Base-by-base conservation (phyloP, 371 early-diverging fungal species). In the Choanephora cucurbitarum region DNA sequence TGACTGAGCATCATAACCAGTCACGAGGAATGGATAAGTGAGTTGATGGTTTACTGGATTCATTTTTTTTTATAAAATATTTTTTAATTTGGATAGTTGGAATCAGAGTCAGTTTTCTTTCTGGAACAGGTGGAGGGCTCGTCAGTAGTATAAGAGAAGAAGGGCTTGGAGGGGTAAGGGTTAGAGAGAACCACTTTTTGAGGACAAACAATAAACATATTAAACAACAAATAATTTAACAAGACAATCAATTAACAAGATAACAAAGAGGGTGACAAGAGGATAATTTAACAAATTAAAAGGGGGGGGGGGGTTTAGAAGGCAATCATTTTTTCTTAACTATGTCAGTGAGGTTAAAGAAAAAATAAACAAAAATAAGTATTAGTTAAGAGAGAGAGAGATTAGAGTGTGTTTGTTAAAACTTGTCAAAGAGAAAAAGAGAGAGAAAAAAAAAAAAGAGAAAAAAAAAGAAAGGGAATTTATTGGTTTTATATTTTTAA, bases 81-180 rank as follows among this genome's bases (percentile, higher is more conserved):
- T 32, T 49, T 50, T 64, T 43, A 55, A 54, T 45, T 58, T 8
- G 56, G 47, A 41, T 42, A 33, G 45, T 64, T 59, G 52, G 19
- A 23, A 41, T 24, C 52, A 47, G 18, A 49, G 40, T 44, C 37
- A 39, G 64, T 54, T 69, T 69, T 69, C 54, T 69, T 69, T 61
- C 70, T 58, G 57, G 54, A 54, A 57, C 66, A 66, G 46, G 70
- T 69, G 34, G 70, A 66, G 39, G 70, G 70, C 53, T 62, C 66
- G 63, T 69, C 70, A 34, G 70, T 69, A 40, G 68, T 69, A 45
- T 58, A 58, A 42, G 69, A 65, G 70, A 69, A 69, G 55, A 69
- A 69, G 18, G 70, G 70, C 49, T 62, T 62, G 52, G 43, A 49
- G 37, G 58, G 60, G 17, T 43, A 48, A 31, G 52, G 57, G 31